Evolutionary conservation across 139 green algal genomes (phyloP), one percentile per base, ranked within the genome.

Genomic region (Eudorina sp.): DNA sequence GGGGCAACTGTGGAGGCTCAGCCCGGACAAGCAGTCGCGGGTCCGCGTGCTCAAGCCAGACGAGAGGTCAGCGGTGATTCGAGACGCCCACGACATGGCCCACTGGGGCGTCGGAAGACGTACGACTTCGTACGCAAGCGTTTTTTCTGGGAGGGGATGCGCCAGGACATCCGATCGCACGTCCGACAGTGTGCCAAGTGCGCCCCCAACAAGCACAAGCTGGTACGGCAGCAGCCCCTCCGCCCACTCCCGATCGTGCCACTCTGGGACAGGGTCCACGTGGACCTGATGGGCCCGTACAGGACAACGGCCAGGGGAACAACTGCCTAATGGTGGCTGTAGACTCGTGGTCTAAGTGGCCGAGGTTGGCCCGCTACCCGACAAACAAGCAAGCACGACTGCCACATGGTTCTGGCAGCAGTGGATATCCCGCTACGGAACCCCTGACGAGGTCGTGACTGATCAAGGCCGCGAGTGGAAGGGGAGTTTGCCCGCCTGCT

Each of bases 271-370:
- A 40, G 55, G 0, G 78, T 85, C 55, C 78, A 85, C 29, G 27
- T 74, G 27, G 78, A 85, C 41, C 27, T 73, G 13, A 60, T 60
- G 40, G 78, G 78, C 27, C 78, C 78, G 1, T 60, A 38, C 19
- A 46, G 43, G 1, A 14, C 25, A 0, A 60, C 78, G 27, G 4
- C 40, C 27, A 6, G 0, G 78, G 78, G 8, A 60, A n/a, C 27
- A 29, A 25, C 1, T 85, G 62, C 78, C 27, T 85, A 21, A 74
- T 85, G 27, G 2, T 85, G 25, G 40, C 40, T 4, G 27, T 85
- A 3, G 78, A 85, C 58, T 46, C 25, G 0, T 85, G 78, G 78
- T 60, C 58, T 4, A 85, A 85, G 58, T 85, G 58, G 55, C 55
- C 58, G 78, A 85, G 19, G 78, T 85, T 23, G 55, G 78, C 1